Percentiles rank a stretch among this genome's conserved stretches.
Evolutionary conservation across 2,329 filamentous ascomycete genomes (phyloP).

Genomic region (Aureobasidium sp.): DNA sequence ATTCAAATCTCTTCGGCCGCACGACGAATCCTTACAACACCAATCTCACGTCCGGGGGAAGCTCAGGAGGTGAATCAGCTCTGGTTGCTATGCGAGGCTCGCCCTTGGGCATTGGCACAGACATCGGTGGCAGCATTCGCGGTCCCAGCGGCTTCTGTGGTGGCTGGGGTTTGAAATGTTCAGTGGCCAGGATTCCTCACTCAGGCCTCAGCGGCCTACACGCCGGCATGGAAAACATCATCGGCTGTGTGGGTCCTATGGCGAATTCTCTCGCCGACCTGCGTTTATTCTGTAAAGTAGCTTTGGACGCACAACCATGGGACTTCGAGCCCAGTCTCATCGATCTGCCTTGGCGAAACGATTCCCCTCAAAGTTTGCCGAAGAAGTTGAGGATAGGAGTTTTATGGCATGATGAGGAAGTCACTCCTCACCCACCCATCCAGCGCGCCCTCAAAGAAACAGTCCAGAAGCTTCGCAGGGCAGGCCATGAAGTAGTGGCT

Average conservation of each 20-base stretch:
- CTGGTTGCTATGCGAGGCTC: conserved; percentile 44
- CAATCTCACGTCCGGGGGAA: conserved; percentile 42
- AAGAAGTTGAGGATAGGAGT: conserved; percentile 51
- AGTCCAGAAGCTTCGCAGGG: conserved; percentile 42
- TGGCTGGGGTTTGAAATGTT: conserved; percentile 73
- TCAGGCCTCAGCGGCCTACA: conserved; percentile 6
- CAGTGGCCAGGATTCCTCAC: conserved; percentile 6
- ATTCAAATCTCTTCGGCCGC: conserved; percentile 40
- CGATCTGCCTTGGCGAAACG: conserved; percentile 48
- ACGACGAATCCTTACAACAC: conserved; percentile 47
- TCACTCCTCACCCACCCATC: conserved; percentile 60
- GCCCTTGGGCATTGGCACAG: conserved; percentile 44
- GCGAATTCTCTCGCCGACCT: conserved; percentile 48
- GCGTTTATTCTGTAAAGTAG: conserved; percentile 45
- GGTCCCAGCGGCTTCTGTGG: conserved; percentile 71
- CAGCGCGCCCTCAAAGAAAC: conserved; percentile 49
- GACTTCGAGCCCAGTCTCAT: conserved; percentile 49
- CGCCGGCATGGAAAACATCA: conserved; percentile 19
- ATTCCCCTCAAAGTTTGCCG: conserved; percentile 24
- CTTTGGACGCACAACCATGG: conserved; percentile 51
- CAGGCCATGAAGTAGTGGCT: conserved; percentile 49
- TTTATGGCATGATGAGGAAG: conserved; percentile 58
- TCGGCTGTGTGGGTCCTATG: conserved; percentile 48
- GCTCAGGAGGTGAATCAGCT: conserved; percentile 48
- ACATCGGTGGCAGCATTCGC: conserved; percentile 63